Base-by-base conservation (phyloP, 2,329 filamentous ascomycete genomes). In the Aspergillus luchuensis region DNA sequence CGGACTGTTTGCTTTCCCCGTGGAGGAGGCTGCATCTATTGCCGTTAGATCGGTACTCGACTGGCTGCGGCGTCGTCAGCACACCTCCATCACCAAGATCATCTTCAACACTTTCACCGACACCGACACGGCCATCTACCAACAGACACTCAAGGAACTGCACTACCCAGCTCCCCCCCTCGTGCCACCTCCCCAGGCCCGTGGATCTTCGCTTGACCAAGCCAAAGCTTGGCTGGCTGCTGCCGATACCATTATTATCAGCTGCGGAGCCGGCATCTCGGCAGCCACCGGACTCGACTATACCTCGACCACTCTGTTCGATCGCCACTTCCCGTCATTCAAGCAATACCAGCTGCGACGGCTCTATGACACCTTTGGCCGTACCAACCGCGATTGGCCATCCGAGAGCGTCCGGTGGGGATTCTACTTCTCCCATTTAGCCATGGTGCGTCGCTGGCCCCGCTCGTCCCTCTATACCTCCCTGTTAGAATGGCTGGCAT, bases 281-380 rank as follows among this genome's bases (percentile, higher is more conserved):
- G 66, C 69, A 3, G 63, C 68, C 39, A 62, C 64, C 11, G 67
- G 68, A 0, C 61, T 70, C 0, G 68, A 70, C 56, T 71, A 71
- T 23, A 68, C 66, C 25, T 71, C 67, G 1, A 39, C 48, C 1
- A 25, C 52, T 63, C 71, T 71, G 2, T 71, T 71, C 57, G 39
- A 54, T 3, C 54, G 48, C 19, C 61, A 66, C 43, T 69, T 69
- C 45, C 68, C 68, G 3, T 65, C 62, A 58, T 73, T 78, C 52
- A 56, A 60, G 59, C 69, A 72, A 63, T 70, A 73, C 55, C 78
- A 64, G 1, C 54, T 70, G n/a, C 47, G 51, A 5, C 57, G 57
- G 1, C 41, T 70, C 13, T 67, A 70, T 47, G 67, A 69, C 38
- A 61, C 62, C 6, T 63, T 70, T 19, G 66, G 66, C 5, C 11